Conservation (phyloP, 306 rosid species). For the Crotalaria pallida region DNA sequence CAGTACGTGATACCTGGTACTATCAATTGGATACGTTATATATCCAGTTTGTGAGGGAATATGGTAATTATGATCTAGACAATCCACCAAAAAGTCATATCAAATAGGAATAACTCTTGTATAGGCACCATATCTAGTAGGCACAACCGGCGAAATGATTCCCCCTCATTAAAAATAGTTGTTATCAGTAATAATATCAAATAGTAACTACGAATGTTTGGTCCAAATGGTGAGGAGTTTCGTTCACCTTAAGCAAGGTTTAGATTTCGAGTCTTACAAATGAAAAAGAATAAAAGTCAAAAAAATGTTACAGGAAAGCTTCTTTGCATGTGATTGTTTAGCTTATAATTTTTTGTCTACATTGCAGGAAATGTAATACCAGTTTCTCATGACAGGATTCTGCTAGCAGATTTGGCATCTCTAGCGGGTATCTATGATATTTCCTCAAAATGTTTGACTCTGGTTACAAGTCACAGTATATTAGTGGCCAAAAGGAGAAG, state of each 20-base stretch:
- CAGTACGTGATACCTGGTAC: too few species aligned
- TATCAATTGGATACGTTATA: too few species aligned
- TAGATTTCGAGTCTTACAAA: too few species aligned
- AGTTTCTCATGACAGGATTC: slow-evolving; percentile 16
- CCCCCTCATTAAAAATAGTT: too few species aligned
- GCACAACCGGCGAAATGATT: too few species aligned
- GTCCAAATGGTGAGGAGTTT: too few species aligned
- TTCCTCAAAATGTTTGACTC: slow-evolving; percentile 41
- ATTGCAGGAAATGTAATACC: background rate
- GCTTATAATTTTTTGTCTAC: background rate
- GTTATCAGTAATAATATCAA: too few species aligned
- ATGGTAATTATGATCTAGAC: background rate
- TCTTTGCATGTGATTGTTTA: background rate
- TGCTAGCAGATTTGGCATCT: slow-evolving; percentile 15
- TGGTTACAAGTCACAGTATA: slow-evolving; percentile 44
- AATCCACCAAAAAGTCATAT: background rate
- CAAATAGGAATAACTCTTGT: too few species aligned
- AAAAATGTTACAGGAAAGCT: background rate
- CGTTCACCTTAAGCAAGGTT: too few species aligned
- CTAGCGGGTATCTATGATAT: slow-evolving; percentile 19
- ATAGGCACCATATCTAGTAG: too few species aligned
- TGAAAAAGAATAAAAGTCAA: too few species aligned
- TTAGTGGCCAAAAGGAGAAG: slow-evolving; percentile 45
- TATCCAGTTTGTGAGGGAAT: too few species aligned
- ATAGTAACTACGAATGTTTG: background rate